Base-by-base conservation (phyloP, 257 asterid species). In the Solanum sejunctum region DNA sequence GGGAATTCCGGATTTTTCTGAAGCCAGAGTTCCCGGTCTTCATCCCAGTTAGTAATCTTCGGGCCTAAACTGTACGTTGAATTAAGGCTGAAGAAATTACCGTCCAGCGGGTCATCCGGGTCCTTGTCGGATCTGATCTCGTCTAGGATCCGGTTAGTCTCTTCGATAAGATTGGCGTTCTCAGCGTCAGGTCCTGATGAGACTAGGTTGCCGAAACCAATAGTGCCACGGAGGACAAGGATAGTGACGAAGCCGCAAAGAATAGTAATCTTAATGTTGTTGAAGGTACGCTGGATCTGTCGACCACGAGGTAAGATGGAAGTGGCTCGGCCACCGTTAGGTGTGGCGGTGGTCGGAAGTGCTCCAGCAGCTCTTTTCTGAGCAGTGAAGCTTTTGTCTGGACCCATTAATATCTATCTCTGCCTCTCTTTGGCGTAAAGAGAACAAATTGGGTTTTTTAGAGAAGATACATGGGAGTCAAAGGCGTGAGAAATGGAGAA, bases 201-300 rank as follows among this genome's bases (percentile, higher is more conserved):
- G 6, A 86, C 89, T 75, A 95, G 94, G 87, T 81, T 91, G 21
- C 97, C 93, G 85, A 95, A 81, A 32, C 99, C 98, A 81, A 94
- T 93, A 12, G 99, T 95, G 82, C 99, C 99, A 12, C 98, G 97
- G 8, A 95, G 92, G 7, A 95, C 99, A 36, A 95, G 92, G 83
- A 94, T 92, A 15, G 99, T 95, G 82, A 95, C 94, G 81, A 95
- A 91, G 86, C 98, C 97, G 83, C 99, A 95, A 66, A 95, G 91
- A 28, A 95, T 61, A 0, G 99, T 95, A 87, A 95, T 93, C 90
- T 94, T 95, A 56, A 95, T 63, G 54, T 91, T 94, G 94, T 93
- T 95, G 87, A 92, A 93, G 2, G 97, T 93, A 56, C 90, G 93
- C 23, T 91, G 90, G 87, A 94, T 92, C 95, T 95, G 97, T 63